A percentile compares a stretch with the other conserved stretches of the same genome.
phyloP scores from a whole-genome alignment of 371 early-diverging fungal species.

The Sporodiniella umbellata region DNA sequence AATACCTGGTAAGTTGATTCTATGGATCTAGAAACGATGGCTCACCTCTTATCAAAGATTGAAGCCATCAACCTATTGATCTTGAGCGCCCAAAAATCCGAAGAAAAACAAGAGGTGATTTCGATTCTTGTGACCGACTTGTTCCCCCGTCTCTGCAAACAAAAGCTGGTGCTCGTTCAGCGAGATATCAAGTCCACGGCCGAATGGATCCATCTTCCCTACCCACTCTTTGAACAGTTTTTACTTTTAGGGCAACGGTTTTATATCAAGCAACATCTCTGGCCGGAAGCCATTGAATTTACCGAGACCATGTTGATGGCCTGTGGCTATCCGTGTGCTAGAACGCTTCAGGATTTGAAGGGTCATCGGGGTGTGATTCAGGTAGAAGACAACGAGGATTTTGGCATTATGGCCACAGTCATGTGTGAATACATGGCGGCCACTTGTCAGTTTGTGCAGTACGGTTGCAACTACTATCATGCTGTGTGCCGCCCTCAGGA shows the following conservation, averaged over 20 bases:
- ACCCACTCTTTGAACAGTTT: slow-evolving; percentile 41
- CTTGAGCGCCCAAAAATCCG: slow-evolving; percentile 24
- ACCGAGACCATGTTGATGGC: slow-evolving; percentile 39
- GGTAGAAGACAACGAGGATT: slow-evolving; percentile 18
- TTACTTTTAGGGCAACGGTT: slow-evolving; percentile 38
- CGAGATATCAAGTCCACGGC: slow-evolving; percentile 41
- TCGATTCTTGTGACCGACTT: slow-evolving; percentile 32
- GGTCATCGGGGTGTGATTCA: slow-evolving; percentile 31
- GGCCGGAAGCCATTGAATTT: slow-evolving; percentile 33
- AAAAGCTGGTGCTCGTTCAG: slow-evolving; percentile 29
- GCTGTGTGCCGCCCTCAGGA: slow-evolving; percentile 28
- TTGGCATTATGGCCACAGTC: slow-evolving; percentile 20
- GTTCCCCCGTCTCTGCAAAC: slow-evolving; percentile 42
- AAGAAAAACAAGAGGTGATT: slow-evolving; percentile 30
- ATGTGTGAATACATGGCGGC: slow-evolving; percentile 47
- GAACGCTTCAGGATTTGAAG: slow-evolving; percentile 15
- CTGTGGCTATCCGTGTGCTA: slow-evolving; percentile 26
- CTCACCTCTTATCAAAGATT: slow-evolving; percentile 20
- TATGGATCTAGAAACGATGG: background rate
- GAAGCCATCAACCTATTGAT: slow-evolving; percentile 36
- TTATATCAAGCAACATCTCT: slow-evolving; percentile 36
- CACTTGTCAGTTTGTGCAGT: slow-evolving; percentile 35
- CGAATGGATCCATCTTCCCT: slow-evolving; percentile 37
- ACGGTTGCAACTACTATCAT: slow-evolving; percentile 38
- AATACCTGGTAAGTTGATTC: slow-evolving; percentile 33